Conservation (phyloP, 1,139 yeast genomes). For the Kurtzmaniella natalensis region DNA sequence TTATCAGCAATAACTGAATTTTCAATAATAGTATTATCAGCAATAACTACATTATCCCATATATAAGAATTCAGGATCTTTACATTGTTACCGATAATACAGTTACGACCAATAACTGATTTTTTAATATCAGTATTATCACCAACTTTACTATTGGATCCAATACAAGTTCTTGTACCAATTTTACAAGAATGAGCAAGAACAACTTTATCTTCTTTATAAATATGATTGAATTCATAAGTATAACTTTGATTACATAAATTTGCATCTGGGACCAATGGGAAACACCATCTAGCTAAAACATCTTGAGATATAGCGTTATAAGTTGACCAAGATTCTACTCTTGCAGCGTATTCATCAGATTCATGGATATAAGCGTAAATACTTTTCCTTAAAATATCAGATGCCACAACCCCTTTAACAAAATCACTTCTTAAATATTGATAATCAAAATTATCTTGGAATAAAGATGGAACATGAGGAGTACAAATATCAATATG, state of each 20-base stretch:
- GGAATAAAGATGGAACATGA: conserved; percentile 91
- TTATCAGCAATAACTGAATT: conserved; percentile 68
- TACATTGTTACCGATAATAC: conserved; percentile 78
- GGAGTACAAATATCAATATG: conserved; percentile 94
- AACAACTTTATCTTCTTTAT: conserved; percentile 78
- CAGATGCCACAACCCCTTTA: conserved; percentile 86
- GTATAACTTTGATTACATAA: conserved; percentile 67
- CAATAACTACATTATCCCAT: conserved; percentile 79
- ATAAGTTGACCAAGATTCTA: conserved; percentile 89
- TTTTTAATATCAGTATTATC: conserved; percentile 52
- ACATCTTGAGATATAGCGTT: conserved; percentile 90
- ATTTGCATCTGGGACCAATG: conserved; percentile 85
- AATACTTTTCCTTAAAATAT: conserved; percentile 83
- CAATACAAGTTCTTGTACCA: conserved; percentile 74
- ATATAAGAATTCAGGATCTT: conserved; percentile 68
- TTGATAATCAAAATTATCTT: conserved; percentile 94
- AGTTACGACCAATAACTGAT: conserved; percentile 80
- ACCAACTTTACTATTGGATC: conserved; percentile 64
- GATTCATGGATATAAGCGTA: conserved; percentile 77
- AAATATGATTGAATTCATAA: conserved; percentile 80
- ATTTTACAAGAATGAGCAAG: conserved; percentile 90
- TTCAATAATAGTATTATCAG: conserved; percentile 54
- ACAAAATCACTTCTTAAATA: conserved; percentile 81
- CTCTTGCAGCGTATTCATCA: conserved; percentile 84
- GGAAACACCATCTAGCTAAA: conserved; percentile 88